These are phyloP conservation scores for Dothidotthia symphoricarpi DNA, from an alignment of 2,329 filamentous ascomycete genomes.

Conservation along the genomic window DNA sequence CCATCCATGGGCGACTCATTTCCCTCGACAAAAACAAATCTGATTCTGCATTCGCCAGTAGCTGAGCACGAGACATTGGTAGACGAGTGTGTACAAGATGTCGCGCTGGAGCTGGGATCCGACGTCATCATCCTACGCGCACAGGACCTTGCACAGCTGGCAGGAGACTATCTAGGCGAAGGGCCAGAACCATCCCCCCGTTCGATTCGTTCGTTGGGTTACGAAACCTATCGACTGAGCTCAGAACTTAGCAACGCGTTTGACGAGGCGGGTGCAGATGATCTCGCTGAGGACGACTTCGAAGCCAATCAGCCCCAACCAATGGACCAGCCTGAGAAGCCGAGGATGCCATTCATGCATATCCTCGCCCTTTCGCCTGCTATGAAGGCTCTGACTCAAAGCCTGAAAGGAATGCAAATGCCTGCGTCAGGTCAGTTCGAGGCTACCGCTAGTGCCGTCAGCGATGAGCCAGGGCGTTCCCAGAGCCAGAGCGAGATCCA, in stretches of 20 bases:
- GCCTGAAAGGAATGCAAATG: conserved; percentile 12
- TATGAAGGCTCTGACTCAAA: conserved; percentile 19
- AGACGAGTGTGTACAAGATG: conserved; percentile 60
- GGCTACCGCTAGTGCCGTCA: conserved; percentile 7
- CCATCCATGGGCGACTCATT: conserved; percentile 46
- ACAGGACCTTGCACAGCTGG: conserved; percentile 66
- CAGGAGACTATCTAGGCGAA: conserved; percentile 69
- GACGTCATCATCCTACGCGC: conserved; percentile 69
- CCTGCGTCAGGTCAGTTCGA: conserved; percentile 14
- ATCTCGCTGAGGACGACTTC: conserved; percentile 41
- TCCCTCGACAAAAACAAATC: conserved; percentile 54
- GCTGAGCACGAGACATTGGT: conserved; percentile 56
- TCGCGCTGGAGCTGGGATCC: conserved; percentile 61
- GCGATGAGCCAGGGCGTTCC: conserved; percentile 16
- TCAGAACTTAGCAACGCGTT: conserved; percentile 26
- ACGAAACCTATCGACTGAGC: conserved; percentile 53
- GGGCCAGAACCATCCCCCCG: conserved; percentile 51
- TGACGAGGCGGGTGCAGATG: conserved; percentile 29
- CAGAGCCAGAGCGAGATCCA: conserved; percentile 33
- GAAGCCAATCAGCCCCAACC: conserved; percentile 22
- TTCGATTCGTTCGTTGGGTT: conserved; percentile 51
- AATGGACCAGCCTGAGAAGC: conserved; percentile 12
- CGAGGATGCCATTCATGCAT: conserved; percentile 10
- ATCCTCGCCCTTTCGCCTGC: conserved; percentile 17
- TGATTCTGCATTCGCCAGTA: conserved; percentile 60